Conservation (phyloP, 768 basidiomycete species). For the Lactarius trivialis region DNA sequence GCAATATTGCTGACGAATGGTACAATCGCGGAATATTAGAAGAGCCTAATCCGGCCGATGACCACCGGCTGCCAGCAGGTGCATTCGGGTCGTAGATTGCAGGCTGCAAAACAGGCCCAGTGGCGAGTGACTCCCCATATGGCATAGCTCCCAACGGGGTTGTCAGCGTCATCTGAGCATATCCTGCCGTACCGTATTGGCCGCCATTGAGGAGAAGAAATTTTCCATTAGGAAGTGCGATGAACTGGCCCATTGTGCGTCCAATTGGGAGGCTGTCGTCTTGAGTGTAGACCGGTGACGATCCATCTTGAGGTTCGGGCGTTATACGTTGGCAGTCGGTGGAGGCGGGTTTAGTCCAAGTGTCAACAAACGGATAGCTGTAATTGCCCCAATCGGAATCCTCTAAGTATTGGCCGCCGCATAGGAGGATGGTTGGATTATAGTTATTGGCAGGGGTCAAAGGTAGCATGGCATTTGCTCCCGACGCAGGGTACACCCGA, state of each 20-base stretch:
- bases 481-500: conserved; percentile 87
- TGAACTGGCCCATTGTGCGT: conserved; percentile 90
- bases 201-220: conserved; percentile 82
- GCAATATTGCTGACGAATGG: conserved; percentile 85
- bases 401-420: conserved; percentile 80
- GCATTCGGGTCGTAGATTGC: conserved; percentile 77
- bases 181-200: conserved; percentile 83
- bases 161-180: conserved; percentile 43
- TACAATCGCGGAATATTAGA: conserved; percentile 77
- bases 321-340: conserved; percentile 76
- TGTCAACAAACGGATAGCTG: conserved; percentile 62
- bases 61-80: conserved; percentile 68
- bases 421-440: conserved; percentile 79
- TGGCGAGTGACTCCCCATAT: conserved; percentile 64
- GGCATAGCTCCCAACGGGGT: conserved; percentile 48
- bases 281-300: conserved; percentile 49
- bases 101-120: conserved; percentile 74
- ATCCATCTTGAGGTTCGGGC: conserved; percentile 73
- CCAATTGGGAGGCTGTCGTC: conserved; percentile 72
- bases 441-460: conserved; percentile 87
- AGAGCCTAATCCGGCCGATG: conserved; percentile 52
- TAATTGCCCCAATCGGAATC: conserved; percentile 78
- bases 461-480: conserved; percentile 84
- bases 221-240: conserved; percentile 72
- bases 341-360: conserved; percentile 65